Evolutionary conservation across 495 filamentous ascomycete genomes (phyloP).

Genomic region (Hyphodiscus hymeniophilus): DNA sequence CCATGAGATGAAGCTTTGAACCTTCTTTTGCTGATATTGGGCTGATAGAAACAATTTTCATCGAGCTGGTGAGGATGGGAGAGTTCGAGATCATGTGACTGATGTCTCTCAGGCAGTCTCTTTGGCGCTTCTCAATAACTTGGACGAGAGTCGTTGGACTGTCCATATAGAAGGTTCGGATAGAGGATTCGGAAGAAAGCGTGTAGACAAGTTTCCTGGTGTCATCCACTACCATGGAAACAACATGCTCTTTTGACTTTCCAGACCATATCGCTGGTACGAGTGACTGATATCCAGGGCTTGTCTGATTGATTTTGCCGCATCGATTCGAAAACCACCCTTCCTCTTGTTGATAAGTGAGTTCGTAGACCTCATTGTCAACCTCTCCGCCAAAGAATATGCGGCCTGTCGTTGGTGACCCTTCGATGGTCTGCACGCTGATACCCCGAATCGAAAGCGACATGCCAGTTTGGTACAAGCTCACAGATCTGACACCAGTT

Average conservation of each 20-base stretch:
- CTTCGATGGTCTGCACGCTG: conserved; percentile 66
- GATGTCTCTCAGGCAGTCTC: conserved; percentile 51
- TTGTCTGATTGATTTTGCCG: conserved; percentile 77
- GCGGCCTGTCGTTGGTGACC: conserved; percentile 66
- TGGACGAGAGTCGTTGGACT: conserved; percentile 37
- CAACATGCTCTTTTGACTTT: conserved; percentile 50
- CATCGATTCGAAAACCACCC: conserved; percentile 85
- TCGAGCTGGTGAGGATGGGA: conserved; percentile 55
- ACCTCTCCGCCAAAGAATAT: conserved; percentile 83
- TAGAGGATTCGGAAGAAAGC: conserved; percentile 74
- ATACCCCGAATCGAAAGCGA: conserved; percentile 59
- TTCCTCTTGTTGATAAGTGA: conserved; percentile 93
- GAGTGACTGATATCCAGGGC: conserved; percentile 63
- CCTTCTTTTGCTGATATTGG: conserved; percentile 76
- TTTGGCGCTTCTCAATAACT: conserved; percentile 47
- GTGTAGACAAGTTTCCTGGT: conserved; percentile 83
- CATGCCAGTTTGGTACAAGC: conserved; percentile 82
- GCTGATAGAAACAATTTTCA: conserved; percentile 72
- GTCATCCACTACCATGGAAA: conserved; percentile 80
- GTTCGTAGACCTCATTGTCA: conserved; percentile 82
- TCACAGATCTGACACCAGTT: conserved; percentile 59
- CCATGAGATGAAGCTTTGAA: conserved; percentile 78
- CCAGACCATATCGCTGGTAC: conserved; percentile 47
- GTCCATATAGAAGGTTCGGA: conserved; percentile 77
- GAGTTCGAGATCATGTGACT: conserved; percentile 69